Conservation (phyloP, 23 red algal species). For the Pyropia haitanensis region DNA sequence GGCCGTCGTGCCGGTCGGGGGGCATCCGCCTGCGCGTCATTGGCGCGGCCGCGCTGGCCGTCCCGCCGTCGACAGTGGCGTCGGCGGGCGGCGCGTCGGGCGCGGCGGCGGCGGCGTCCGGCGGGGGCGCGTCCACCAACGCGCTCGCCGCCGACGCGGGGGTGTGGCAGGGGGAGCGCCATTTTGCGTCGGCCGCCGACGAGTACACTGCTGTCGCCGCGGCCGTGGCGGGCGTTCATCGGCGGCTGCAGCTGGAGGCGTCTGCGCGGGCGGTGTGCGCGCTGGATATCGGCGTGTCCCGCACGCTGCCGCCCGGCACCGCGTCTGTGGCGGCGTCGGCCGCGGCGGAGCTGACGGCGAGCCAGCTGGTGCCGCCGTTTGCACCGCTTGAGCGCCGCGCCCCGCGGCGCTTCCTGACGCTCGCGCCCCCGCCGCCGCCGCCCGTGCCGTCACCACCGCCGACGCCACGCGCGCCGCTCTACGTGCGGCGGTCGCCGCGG, state of each 20-base stretch:
- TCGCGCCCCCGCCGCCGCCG: conserved; percentile 35
- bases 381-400: conserved; percentile 50
- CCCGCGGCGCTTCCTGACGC: conserved; percentile 48
- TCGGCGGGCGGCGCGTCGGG: too few relatives aligned
- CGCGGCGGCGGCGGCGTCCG: too few relatives aligned
- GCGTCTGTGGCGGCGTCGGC: conserved; percentile 56
- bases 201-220: conserved; percentile 22
- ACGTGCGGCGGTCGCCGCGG: too few relatives aligned
- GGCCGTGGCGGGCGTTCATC: conserved; percentile 20
- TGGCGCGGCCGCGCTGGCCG: conserved; percentile 39
- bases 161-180: conserved; percentile 29
- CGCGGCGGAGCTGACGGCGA: conserved; percentile 36
- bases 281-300: conserved; percentile 60
- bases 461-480: too few relatives aligned
- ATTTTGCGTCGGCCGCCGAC: conserved; percentile 25
- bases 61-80: neutral
- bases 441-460: too few relatives aligned
- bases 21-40: conserved; percentile 30
- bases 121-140: too few relatives aligned
- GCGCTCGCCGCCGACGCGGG: conserved; percentile 7
- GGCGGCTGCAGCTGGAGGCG: conserved; percentile 31
- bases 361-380: conserved; percentile 68
- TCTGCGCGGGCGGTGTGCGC: conserved; percentile 41
- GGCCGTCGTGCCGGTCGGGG: conserved; percentile 19
- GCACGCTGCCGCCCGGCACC: conserved; percentile 62